Percentiles rank a stretch among this genome's conserved stretches.
Evolutionary conservation across 257 asterid species (phyloP).

Genomic region (Lavandula angustifolia): DNA sequence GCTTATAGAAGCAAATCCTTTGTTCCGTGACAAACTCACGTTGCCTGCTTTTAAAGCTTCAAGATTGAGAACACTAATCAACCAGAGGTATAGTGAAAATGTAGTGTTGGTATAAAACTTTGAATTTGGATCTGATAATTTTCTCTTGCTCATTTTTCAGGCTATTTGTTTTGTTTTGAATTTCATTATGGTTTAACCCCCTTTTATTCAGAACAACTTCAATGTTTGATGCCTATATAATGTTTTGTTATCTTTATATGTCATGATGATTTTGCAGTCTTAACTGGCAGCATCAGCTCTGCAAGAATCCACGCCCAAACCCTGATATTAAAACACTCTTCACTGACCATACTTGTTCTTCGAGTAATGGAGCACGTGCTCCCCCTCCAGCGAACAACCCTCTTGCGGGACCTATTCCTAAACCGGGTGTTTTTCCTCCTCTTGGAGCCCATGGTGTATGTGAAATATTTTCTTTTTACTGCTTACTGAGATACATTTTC

Average conservation of each 20-base stretch:
- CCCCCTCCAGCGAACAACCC: slow-evolving; percentile 75
- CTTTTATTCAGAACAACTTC: background rate
- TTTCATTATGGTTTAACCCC: background rate
- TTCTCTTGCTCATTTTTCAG: slow-evolving; percentile 2
- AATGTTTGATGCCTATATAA: slow-evolving; percentile 14
- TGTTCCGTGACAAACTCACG: slow-evolving; percentile 88
- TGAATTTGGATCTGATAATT: slow-evolving; percentile 20
- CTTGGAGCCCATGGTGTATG: slow-evolving; percentile 92
- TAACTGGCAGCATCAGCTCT: slow-evolving; percentile 99
- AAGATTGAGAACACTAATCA: slow-evolving; percentile 91
- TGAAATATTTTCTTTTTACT: slow-evolving; percentile 23
- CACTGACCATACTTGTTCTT: slow-evolving; percentile 80
- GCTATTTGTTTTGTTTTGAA: background rate
- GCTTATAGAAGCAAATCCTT: slow-evolving; percentile 95
- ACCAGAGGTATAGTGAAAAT: slow-evolving; percentile 68
- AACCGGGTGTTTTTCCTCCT: slow-evolving; percentile 71
- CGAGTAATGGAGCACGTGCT: slow-evolving; percentile 79
- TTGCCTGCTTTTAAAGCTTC: slow-evolving; percentile 89
- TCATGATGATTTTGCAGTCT: slow-evolving; percentile 60
- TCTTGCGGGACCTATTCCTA: slow-evolving; percentile 76
- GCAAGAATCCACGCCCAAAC: slow-evolving; percentile 96
- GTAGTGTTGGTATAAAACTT: slow-evolving; percentile 6
- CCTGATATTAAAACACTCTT: slow-evolving; percentile 97
- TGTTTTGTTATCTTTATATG: slow-evolving; percentile 25
- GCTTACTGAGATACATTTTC: slow-evolving; percentile 9